Percentiles rank a stretch among this genome's conserved stretches.
phyloP scores from a whole-genome alignment of 1,139 yeast genomes.

The Pichia sp. region DNA sequence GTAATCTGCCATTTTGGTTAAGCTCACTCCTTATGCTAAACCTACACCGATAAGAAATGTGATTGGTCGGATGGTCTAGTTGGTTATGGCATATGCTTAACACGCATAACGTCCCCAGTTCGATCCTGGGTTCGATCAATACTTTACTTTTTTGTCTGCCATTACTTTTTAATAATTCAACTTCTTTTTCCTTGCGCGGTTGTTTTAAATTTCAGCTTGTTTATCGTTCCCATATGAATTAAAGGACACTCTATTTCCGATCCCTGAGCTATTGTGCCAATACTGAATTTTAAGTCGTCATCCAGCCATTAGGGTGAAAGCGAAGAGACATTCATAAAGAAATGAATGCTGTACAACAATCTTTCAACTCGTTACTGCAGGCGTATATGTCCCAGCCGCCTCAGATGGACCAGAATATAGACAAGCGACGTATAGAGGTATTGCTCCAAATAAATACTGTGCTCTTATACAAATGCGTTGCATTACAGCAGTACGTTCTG shows the following conservation, averaged over 20 bases:
- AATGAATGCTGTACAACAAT: conserved; percentile 17
- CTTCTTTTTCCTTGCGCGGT: not conserved
- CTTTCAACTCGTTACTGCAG: conserved; percentile 22
- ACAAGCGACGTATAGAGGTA: conserved; percentile 44
- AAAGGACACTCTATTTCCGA: not conserved
- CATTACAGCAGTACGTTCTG: conserved; percentile 26
- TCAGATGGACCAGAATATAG: conserved; percentile 32
- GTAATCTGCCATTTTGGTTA: too few species aligned
- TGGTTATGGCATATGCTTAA: conserved; percentile 99
- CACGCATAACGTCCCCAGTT: conserved; percentile 99
- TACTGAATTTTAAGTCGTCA: too few species aligned
- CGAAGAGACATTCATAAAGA: not conserved
- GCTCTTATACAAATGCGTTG: conserved; percentile 44
- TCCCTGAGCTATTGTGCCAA: too few species aligned
- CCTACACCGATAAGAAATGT: not conserved
- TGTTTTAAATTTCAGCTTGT: not conserved
- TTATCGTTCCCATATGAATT: not conserved
- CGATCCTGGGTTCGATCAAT: conserved; percentile 99
- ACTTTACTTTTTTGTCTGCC: conserved; percentile 13
- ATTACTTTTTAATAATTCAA: not conserved
- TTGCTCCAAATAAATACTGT: conserved; percentile 50
- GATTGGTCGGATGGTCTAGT: conserved; percentile 78
- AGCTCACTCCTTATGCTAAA: too few species aligned
- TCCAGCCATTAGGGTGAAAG: not conserved
- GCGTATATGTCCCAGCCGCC: conserved; percentile 28